These are phyloP conservation scores for Didymella sp. DNA, from an alignment of 2,329 filamentous ascomycete genomes.

Conservation along the genomic window DNA sequence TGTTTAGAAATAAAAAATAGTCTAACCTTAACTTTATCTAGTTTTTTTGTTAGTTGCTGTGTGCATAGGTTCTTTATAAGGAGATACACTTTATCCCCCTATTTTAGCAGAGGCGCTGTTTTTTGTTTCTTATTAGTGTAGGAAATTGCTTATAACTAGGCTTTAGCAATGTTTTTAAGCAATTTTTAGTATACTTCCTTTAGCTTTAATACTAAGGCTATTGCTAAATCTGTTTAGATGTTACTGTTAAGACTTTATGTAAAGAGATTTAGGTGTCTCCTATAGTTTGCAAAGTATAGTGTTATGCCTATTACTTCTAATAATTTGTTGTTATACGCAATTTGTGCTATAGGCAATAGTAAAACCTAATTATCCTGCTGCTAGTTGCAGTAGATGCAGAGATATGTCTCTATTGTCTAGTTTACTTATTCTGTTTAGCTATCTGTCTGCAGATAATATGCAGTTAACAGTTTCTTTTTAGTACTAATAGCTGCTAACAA, in stretches of 20 bases:
- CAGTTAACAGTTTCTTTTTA: too few species aligned
- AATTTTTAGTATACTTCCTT: conserved; percentile 1
- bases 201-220: not conserved
- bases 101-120: not conserved
- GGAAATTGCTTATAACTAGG: not conserved
- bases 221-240: not conserved
- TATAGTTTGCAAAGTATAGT: not conserved
- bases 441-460: too few species aligned
- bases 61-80: conserved; percentile 1
- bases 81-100: not conserved
- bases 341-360: too few species aligned
- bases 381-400: too few species aligned
- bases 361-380: too few species aligned
- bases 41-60: conserved; percentile 2
- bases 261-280: not conserved
- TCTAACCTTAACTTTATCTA: not conserved
- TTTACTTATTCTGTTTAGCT: too few species aligned
- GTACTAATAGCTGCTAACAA: too few species aligned
- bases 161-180: conserved; percentile 3
- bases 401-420: too few species aligned
- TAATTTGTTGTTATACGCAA: too few species aligned
- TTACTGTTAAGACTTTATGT: too few species aligned
- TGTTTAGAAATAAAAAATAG: too few species aligned
- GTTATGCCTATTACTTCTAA: too few species aligned
- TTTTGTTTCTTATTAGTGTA: not conserved